These are phyloP conservation scores for Tardiomyces digboiensis DNA, from an alignment of 1,139 yeast genomes.

Conservation along the genomic window DNA sequence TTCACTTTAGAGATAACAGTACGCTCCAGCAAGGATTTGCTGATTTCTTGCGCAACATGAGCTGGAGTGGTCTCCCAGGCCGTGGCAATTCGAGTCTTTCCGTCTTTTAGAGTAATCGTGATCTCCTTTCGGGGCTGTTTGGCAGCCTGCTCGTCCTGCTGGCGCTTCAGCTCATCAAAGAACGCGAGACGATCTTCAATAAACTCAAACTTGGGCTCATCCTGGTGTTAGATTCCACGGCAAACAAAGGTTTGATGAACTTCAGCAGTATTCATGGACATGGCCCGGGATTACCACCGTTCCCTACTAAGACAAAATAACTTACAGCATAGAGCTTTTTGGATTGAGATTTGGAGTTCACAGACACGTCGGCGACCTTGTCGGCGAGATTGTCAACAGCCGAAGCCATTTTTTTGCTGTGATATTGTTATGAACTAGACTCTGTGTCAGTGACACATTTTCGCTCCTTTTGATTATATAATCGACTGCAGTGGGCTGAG, in stretches of 20 bases:
- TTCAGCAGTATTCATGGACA: too few relatives aligned
- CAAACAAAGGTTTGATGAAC: too few relatives aligned
- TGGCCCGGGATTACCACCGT: too few relatives aligned
- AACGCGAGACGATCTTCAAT: conserved; percentile 69
- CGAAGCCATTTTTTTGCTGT: too few relatives aligned
- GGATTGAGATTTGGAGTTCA: not conserved
- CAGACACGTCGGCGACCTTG: conserved; percentile 1
- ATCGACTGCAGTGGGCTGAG: too few relatives aligned
- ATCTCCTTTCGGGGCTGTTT: conserved; percentile 53
- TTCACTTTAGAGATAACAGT: conserved; percentile 87
- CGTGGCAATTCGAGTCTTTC: conserved; percentile 64
- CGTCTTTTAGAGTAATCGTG: conserved; percentile 80
- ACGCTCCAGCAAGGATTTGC: conserved; percentile 82
- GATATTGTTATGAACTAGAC: too few relatives aligned
- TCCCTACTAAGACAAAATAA: too few relatives aligned
- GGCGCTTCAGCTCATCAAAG: conserved; percentile 73
- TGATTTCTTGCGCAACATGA: conserved; percentile 75
- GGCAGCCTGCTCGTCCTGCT: conserved; percentile 66
- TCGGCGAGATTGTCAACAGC: not conserved
- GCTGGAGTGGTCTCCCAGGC: conserved; percentile 89
- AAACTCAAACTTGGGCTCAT: conserved; percentile 72
- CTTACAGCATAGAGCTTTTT: not conserved
- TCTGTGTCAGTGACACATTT: too few relatives aligned
- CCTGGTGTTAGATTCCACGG: conserved; percentile 6
- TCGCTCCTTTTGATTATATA: too few relatives aligned